Conservation (phyloP, 2,329 filamentous ascomycete genomes). For the Thielaviopsis euricoi region DNA sequence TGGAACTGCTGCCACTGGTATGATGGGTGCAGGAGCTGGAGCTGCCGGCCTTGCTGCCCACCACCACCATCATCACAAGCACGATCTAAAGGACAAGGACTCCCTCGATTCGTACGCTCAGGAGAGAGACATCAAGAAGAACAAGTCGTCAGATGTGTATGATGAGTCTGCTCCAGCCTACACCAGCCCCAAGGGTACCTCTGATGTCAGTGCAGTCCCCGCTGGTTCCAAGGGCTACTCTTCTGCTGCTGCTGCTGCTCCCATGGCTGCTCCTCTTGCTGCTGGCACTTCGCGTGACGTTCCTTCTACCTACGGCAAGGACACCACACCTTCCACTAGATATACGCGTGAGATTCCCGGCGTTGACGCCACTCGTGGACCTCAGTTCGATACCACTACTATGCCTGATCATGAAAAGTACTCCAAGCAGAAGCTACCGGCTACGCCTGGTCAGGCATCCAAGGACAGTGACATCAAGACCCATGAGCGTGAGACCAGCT, state of each 20-base stretch:
- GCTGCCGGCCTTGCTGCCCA: not conserved
- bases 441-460: not conserved
- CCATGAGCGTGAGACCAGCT: not conserved
- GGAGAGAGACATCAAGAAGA: not conserved
- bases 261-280: not conserved
- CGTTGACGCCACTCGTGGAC: not conserved
- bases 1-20: not conserved
- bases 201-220: not conserved
- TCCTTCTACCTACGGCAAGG: not conserved
- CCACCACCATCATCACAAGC: not conserved
- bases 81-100: not conserved
- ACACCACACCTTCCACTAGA: not conserved
- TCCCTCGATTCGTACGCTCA: not conserved
- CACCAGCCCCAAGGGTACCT: not conserved
- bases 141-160: not conserved
- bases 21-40: not conserved
- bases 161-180: not conserved
- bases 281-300: not conserved
- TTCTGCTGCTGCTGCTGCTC: not conserved
- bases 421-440: not conserved
- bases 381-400: not conserved
- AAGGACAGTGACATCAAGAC: not conserved
- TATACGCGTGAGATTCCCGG: not conserved
- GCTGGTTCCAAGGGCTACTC: not conserved
- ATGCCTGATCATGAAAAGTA: conserved; percentile 1